phyloP scores from a whole-genome alignment of 495 filamentous ascomycete genomes.

The Cudoniella acicularis region DNA sequence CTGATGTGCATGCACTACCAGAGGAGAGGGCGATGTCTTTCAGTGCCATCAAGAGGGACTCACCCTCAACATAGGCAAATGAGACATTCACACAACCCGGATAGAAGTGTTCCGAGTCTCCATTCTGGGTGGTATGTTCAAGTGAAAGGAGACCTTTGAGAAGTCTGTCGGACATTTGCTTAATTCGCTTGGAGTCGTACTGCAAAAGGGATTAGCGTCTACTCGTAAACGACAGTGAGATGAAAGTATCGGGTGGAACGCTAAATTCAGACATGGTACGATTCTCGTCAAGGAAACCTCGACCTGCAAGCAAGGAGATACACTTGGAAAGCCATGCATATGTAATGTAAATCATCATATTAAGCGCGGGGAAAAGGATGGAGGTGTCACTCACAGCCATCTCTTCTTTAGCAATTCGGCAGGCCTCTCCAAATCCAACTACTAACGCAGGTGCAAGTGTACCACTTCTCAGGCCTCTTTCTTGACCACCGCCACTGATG shows the following conservation, averaged over 20 bases:
- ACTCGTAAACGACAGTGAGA: no score
- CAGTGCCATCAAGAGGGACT: conserved; percentile 95
- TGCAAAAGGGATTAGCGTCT: conserved; percentile 40
- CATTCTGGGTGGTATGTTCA: conserved; percentile 91
- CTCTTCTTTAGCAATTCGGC: conserved; percentile 84
- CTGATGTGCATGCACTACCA: conserved; percentile 94
- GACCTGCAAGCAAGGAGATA: conserved; percentile 37
- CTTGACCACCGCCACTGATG: conserved; percentile 94
- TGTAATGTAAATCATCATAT: conserved; percentile 65
- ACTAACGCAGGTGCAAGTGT: conserved; percentile 86
- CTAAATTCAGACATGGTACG: conserved; percentile 28
- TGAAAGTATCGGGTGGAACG: no score
- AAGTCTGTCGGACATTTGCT: conserved; percentile 75
- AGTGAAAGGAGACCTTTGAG: conserved; percentile 75
- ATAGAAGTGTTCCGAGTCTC: conserved; percentile 78
- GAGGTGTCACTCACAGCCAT: conserved; percentile 63
- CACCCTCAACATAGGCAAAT: conserved; percentile 96
- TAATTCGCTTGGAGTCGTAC: conserved; percentile 89
- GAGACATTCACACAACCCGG: conserved; percentile 98
- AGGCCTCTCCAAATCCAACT: conserved; percentile 94
- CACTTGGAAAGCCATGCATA: conserved; percentile 65
- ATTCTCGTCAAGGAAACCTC: conserved; percentile 29
- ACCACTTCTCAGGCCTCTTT: conserved; percentile 88
- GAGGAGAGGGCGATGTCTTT: conserved; percentile 98
- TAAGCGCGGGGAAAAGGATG: conserved; percentile 11